phyloP scores from a whole-genome alignment of 2,329 filamentous ascomycete genomes.

The Colletotrichum acutatum region DNA sequence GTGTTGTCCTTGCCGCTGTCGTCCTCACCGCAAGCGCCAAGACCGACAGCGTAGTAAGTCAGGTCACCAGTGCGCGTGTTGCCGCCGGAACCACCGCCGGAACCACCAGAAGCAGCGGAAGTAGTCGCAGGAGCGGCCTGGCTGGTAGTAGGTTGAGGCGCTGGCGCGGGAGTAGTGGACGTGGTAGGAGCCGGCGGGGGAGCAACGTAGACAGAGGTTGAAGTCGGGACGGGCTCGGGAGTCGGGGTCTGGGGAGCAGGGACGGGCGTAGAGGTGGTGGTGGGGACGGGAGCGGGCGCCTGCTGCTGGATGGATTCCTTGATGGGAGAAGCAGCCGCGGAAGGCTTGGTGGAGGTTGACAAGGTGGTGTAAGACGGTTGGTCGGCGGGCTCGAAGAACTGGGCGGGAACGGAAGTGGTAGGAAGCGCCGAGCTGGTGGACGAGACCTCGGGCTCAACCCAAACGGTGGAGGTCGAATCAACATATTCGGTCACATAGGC shows the following conservation, averaged over 20 bases:
- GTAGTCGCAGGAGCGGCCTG: slow-evolving; percentile 24
- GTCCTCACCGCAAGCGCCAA: slow-evolving; percentile 75
- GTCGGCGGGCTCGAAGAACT: slow-evolving; percentile 45
- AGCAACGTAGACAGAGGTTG: slow-evolving; percentile 21
- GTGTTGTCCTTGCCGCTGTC: slow-evolving; percentile 65
- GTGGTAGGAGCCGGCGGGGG: slow-evolving; percentile 20
- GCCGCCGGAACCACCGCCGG: slow-evolving; percentile 38
- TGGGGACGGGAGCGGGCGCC: slow-evolving; percentile 27
- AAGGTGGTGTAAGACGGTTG: slow-evolving; percentile 19
- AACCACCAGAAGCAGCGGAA: slow-evolving; percentile 26
- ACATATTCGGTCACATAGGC: slow-evolving; percentile 59
- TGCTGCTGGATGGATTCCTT: slow-evolving; percentile 19
- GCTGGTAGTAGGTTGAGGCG: slow-evolving; percentile 26
- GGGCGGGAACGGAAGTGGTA: slow-evolving; percentile 39
- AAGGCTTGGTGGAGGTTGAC: slow-evolving; percentile 23
- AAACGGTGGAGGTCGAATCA: slow-evolving; percentile 60
- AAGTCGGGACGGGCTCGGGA: slow-evolving; percentile 31
- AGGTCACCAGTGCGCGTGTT: slow-evolving; percentile 68
- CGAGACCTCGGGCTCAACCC: slow-evolving; percentile 47
- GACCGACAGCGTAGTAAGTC: slow-evolving; percentile 78
- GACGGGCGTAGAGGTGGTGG: slow-evolving; percentile 30
- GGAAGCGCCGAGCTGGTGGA: slow-evolving; percentile 41
- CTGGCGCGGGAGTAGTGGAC: slow-evolving; percentile 30
- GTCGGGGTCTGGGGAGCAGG: slow-evolving; percentile 40
- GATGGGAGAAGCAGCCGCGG: background rate